Conservation (phyloP, 1,139 yeast species). For the Sugiyamaella paludigena region DNA sequence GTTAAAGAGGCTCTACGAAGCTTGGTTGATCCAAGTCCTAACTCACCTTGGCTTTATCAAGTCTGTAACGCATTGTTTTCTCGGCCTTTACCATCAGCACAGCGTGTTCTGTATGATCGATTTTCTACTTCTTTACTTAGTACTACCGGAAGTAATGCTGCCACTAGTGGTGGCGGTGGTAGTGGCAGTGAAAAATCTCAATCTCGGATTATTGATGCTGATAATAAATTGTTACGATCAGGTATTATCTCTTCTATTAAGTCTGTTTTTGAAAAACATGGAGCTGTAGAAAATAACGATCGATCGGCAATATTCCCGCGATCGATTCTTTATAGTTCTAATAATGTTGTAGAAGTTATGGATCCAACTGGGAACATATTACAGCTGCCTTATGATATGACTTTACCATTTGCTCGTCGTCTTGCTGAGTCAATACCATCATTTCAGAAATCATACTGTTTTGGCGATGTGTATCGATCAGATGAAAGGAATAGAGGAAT, state of each 20-base stretch:
- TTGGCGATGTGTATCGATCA: constrained; percentile 80
- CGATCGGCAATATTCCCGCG: constrained; percentile 73
- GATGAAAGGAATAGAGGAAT: constrained; percentile 53
- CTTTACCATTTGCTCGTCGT: constrained; percentile 83
- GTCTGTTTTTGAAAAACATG: constrained; percentile 69
- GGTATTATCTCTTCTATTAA: constrained; percentile 55
- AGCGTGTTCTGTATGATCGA: constrained; percentile 76
- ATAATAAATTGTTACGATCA: constrained; percentile 35
- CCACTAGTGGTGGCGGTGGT: constrained; percentile 14
- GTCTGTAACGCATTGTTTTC: constrained; percentile 81
- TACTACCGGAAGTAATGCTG: too few relatives aligned
- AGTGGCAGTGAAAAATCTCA: constrained; percentile 8
- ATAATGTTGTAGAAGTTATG: constrained; percentile 69
- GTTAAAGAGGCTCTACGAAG: constrained; percentile 85
- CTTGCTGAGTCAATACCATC: constrained; percentile 61
- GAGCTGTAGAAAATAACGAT: constrained; percentile 70
- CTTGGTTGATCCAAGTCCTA: constrained; percentile 66
- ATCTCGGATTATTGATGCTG: constrained; percentile 18
- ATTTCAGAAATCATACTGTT: constrained; percentile 59
- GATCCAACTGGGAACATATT: constrained; percentile 85
- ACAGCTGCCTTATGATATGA: constrained; percentile 83
- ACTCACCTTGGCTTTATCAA: constrained; percentile 92
- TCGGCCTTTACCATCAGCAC: constrained; percentile 78
- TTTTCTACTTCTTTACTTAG: constrained; percentile 6
- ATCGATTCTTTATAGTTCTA: constrained; percentile 64